A percentile compares a stretch with the other conserved stretches of the same genome.
Evolutionary conservation across 2,329 filamentous ascomycete species (phyloP).

Genomic region (Sclerotinia trifoliorum): DNA sequence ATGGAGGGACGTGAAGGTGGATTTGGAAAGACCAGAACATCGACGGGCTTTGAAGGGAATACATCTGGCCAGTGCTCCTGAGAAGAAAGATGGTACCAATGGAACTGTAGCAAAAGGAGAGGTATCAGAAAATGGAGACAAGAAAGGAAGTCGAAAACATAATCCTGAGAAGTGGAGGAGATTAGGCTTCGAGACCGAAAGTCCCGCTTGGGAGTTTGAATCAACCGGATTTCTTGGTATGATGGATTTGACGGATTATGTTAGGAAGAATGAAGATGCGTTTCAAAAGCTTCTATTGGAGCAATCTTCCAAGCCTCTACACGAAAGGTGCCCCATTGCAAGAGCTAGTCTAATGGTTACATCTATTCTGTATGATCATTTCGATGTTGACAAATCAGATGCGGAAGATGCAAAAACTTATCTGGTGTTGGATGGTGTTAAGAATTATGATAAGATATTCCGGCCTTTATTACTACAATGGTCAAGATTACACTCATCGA

Average conservation of each 20-base stretch:
- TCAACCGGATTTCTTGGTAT: constrained; percentile 85
- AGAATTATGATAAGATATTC: constrained; percentile 83
- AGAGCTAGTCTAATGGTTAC: constrained; percentile 85
- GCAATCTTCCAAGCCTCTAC: constrained; percentile 70
- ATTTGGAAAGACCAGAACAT: constrained; percentile 85
- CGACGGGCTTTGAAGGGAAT: constrained; percentile 73
- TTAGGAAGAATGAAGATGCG: constrained; percentile 84
- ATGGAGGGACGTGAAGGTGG: constrained; percentile 83
- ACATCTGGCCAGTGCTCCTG: constrained; percentile 77
- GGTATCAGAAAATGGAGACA: constrained; percentile 43
- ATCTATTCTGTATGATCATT: constrained; percentile 88
- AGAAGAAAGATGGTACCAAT: constrained; percentile 47
- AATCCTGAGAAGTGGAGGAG: constrained; percentile 91
- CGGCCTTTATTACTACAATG: constrained; percentile 87
- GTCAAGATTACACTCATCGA: constrained; percentile 84
- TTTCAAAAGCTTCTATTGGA: constrained; percentile 92
- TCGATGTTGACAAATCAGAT: constrained; percentile 84
- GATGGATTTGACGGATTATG: constrained; percentile 96
- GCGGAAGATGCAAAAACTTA: constrained; percentile 75
- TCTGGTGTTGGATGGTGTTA: constrained; percentile 68
- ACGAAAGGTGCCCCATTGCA: constrained; percentile 81
- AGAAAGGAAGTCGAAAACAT: constrained; percentile 66
- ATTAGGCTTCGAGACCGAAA: constrained; percentile 88
- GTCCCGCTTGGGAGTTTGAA: constrained; percentile 81
- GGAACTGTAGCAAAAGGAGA: constrained; percentile 37